These are phyloP conservation scores for Saccharomyces pastorianus DNA, from an alignment of 1,139 yeast genomes.

Conservation along the genomic window DNA sequence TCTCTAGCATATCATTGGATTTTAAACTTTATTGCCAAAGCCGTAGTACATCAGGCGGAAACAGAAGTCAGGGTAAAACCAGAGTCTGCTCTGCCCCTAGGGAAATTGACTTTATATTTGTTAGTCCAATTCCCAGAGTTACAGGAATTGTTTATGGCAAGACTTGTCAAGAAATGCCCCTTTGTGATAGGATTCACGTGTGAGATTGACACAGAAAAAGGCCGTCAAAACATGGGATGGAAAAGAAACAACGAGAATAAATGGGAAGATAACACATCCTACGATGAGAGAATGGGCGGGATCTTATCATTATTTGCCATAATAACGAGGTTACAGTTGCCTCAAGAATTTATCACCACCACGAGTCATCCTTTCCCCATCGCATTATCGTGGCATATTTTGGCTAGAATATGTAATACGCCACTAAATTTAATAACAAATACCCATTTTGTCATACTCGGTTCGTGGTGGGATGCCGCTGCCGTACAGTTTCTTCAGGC, in stretches of 20 bases:
- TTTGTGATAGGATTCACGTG: slow-evolving; percentile 74
- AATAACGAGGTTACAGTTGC: slow-evolving; percentile 42
- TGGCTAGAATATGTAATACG: slow-evolving; percentile 63
- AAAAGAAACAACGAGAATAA: slow-evolving; percentile 47
- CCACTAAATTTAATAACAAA: slow-evolving; percentile 45
- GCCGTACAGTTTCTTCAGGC: slow-evolving; percentile 46
- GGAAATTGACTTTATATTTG: slow-evolving; percentile 51
- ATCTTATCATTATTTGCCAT: slow-evolving; percentile 75
- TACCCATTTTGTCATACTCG: slow-evolving; percentile 62
- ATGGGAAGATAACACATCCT: slow-evolving; percentile 73
- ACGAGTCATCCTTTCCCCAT: slow-evolving; percentile 47
- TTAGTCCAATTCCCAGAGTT: slow-evolving; percentile 56
- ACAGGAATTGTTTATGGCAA: slow-evolving; percentile 59
- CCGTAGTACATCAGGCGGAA: slow-evolving; percentile 84
- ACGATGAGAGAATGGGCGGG: slow-evolving; percentile 82
- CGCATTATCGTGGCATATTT: slow-evolving; percentile 54
- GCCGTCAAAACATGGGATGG: slow-evolving; percentile 85
- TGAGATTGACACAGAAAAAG: slow-evolving; percentile 70
- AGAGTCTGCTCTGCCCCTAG: slow-evolving; percentile 73
- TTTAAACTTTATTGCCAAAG: slow-evolving; percentile 74
- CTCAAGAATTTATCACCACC: slow-evolving; percentile 23
- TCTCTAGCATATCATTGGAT: slow-evolving; percentile 61
- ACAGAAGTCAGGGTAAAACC: slow-evolving; percentile 81
- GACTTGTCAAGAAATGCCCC: slow-evolving; percentile 89
- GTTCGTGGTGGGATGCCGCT: slow-evolving; percentile 91